phyloP scores from a whole-genome alignment of 768 basidiomycete genomes.

The Serpula lacrymans region DNA sequence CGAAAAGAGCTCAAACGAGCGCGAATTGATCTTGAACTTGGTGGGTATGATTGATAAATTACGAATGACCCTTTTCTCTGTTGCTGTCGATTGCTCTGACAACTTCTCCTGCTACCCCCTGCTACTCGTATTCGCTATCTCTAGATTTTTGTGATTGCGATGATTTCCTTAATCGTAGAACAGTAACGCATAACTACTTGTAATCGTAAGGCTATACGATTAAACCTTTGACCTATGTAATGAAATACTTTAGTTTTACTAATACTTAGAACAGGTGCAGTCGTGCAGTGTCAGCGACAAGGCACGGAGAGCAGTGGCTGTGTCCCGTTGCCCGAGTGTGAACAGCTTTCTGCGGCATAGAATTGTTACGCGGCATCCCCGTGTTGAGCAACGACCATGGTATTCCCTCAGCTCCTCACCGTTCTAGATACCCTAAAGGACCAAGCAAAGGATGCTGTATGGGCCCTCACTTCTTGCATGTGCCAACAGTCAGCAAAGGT shows the following conservation, averaged over 20 bases:
- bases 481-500: slow-evolving; percentile 81
- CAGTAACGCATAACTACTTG: no score
- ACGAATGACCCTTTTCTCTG: background rate
- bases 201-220: no score
- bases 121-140: slow-evolving; percentile 18
- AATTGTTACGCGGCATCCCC: no score
- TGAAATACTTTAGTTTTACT: background rate
- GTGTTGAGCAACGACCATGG: no score
- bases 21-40: slow-evolving; percentile 64
- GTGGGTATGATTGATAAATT: slow-evolving; percentile 44
- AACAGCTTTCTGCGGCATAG: no score
- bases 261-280: no score
- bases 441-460: slow-evolving; percentile 78
- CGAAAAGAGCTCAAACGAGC: slow-evolving; percentile 51
- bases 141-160: no score
- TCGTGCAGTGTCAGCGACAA: no score
- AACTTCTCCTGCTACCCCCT: slow-evolving; percentile 12
- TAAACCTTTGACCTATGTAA: no score
- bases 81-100: background rate
- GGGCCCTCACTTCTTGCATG: slow-evolving; percentile 76
- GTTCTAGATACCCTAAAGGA: slow-evolving; percentile 60
- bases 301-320: no score
- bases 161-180: no score
- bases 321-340: no score
- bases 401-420: slow-evolving; percentile 30